Base-by-base conservation (phyloP, 495 filamentous ascomycete genomes). In the Talaromyces thailandensis region DNA sequence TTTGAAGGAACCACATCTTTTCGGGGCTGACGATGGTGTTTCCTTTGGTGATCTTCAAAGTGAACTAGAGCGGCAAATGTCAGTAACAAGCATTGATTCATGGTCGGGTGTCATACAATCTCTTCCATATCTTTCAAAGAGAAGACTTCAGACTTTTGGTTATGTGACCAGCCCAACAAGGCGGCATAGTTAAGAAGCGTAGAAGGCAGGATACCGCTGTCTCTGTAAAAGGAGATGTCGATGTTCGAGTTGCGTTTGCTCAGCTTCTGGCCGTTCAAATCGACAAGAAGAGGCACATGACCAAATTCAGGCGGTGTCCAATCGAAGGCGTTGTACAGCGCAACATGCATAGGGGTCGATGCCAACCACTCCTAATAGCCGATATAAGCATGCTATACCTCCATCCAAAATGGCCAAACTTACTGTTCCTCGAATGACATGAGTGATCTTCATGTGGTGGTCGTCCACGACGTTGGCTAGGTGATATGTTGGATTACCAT, bases 391-490 rank as follows among this genome's bases (percentile, higher is more conserved):
- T 29, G 9, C n/a, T 40, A 14, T 29, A 8, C n/a, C 23, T 37
- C 32, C 21, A 12, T 60, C 37, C n/a, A 18, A 4, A 35, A 16
- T 43, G 16, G 14, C 18, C 24, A 4, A 29, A 31, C 87, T 70
- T 73, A 90, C 91, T 7, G 86, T 83, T 56, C 91, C 94, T 45
- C 94, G 84, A 58, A 98, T 88, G 25, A 98, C 95, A 74, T 97
- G 93, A 4, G 92, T 98, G 68, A 98, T 95, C 58, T 88, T 72
- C 94, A 98, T 98, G 56, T 82, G 75, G 69, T 95, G 90, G 71
- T 98, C 94, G 71, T 98, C 94, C 23, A 98, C 87, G 25, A 98
- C 93, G 73, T 97, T 98, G 4, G 94, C 94, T 59, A 98, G 86
- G 71, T 98, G 94, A 69, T 98, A 98, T 8, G 94, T 98, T 1